phyloP scores from a whole-genome alignment of 169 alveolate genomes.

The Plasmodium fragile region DNA sequence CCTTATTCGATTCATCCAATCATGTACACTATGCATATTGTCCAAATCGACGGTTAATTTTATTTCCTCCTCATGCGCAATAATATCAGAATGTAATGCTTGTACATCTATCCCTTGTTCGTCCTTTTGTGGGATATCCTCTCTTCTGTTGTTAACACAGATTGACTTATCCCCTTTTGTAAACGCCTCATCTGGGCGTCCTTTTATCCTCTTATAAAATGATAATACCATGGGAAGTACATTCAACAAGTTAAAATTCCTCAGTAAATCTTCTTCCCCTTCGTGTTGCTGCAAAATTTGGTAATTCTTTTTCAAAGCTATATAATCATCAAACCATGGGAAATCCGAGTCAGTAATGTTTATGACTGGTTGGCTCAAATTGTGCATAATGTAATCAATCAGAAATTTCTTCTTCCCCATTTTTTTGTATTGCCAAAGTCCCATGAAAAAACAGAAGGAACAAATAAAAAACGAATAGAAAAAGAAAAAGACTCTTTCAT shows the following conservation, averaged over 20 bases:
- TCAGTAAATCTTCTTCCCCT: neutral
- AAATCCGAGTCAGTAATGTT: slow-evolving; percentile 29
- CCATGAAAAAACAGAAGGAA: slow-evolving; percentile 80
- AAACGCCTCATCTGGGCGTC: neutral
- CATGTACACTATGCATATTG: slow-evolving; percentile 11
- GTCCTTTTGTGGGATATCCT: neutral
- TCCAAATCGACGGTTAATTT: slow-evolving; percentile 33
- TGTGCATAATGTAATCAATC: slow-evolving; percentile 78
- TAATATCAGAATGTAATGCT: neutral
- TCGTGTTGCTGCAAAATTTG: slow-evolving; percentile 18
- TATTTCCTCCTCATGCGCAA: neutral
- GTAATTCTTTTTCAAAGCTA: slow-evolving; percentile 21
- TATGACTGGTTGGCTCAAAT: slow-evolving; percentile 75
- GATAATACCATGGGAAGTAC: neutral
- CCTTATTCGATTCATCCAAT: slow-evolving; percentile 56
- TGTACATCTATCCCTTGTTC: neutral
- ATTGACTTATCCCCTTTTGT: neutral
- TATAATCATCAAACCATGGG: slow-evolving; percentile 68
- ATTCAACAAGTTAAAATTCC: neutral
- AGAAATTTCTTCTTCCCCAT: slow-evolving; percentile 84
- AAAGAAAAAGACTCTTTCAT: slow-evolving; percentile 82
- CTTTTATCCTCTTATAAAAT: slow-evolving; percentile 13
- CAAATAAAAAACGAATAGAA: slow-evolving; percentile 78
- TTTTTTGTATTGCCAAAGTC: slow-evolving; percentile 88
- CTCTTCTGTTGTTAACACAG: neutral